Base-by-base conservation (phyloP, 257 asterid genomes). In the Penstemon davidsonii region DNA sequence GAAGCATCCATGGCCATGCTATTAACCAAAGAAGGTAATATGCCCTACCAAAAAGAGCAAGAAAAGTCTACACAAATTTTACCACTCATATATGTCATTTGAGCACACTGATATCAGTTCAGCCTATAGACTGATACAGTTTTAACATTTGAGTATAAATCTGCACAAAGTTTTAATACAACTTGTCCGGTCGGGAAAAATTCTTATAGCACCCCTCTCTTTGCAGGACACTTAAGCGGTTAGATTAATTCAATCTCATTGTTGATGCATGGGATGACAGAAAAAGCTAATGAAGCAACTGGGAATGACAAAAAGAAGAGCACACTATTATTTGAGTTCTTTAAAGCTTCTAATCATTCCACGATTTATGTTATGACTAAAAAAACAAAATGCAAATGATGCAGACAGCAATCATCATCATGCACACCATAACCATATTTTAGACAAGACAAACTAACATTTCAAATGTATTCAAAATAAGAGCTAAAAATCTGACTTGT, bases 1-100 rank as follows among this genome's bases (percentile, higher is more conserved):
- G 58, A 58, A 19, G 18, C 67, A 61, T 59, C 64, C 62, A 59
- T 4, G 18, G 11, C 64, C 62, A 59, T 4, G 18, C 18, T n/a
- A 61, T 45, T 45, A 56, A 61, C 18, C 51, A 33, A 60, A 49
- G 18, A 39, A 3, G 3, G 11, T 62, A 61, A 51, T 36, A 51
- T 53, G 71, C 62, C 37, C 37, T 55, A 55, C 56, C 71, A 60
- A 58, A 55, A 33, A 46, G 52, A 43, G 62, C 69, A 53, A 8
- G 53, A 6, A 2, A 6, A 55, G 0, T 72, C 36, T 37, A 4
- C 15, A 53, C 42, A 5, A 36, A 18, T 7, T 77, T 63, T 64
- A 69, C 10, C 71, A 64, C 38, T 53, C 13, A 52, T 39, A 46
- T 41, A 69, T 54, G 42, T 61, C 49, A 78, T 45, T 15, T 15